Conservation (phyloP, 306 rosid species). For the Gillenia trifoliata region DNA sequence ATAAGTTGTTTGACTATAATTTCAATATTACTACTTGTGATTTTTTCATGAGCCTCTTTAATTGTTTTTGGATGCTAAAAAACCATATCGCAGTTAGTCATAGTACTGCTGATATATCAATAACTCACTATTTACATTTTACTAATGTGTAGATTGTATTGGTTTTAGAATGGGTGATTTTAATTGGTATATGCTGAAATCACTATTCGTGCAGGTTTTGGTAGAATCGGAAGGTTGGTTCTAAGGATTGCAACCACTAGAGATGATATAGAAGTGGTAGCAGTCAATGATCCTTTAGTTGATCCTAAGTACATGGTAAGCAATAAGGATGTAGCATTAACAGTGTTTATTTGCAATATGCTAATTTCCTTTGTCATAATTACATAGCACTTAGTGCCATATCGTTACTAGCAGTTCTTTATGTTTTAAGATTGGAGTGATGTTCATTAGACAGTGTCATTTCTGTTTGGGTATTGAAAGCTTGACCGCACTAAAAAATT, state of each 20-base stretch:
- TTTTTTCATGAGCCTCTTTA: background rate
- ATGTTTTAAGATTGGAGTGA: background rate
- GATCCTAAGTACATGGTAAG: conserved; percentile 95
- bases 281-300: conserved; percentile 89
- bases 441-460: background rate
- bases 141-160: background rate
- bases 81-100: background rate
- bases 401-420: background rate
- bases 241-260: conserved; percentile 71
- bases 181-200: background rate
- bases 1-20: background rate
- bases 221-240: conserved; percentile 97
- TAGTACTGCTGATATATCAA: background rate
- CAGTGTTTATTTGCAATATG: background rate
- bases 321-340: background rate
- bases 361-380: background rate
- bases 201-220: conserved; percentile 67
- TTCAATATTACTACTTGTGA: background rate
- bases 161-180: background rate
- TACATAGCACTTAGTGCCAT: background rate
- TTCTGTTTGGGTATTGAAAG: background rate
- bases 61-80: background rate
- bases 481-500: background rate
- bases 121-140: background rate
- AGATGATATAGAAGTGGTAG: conserved; percentile 88